phyloP scores from a whole-genome alignment of 1,284 basidiomycete species.

The Moesziomyces sp. region DNA sequence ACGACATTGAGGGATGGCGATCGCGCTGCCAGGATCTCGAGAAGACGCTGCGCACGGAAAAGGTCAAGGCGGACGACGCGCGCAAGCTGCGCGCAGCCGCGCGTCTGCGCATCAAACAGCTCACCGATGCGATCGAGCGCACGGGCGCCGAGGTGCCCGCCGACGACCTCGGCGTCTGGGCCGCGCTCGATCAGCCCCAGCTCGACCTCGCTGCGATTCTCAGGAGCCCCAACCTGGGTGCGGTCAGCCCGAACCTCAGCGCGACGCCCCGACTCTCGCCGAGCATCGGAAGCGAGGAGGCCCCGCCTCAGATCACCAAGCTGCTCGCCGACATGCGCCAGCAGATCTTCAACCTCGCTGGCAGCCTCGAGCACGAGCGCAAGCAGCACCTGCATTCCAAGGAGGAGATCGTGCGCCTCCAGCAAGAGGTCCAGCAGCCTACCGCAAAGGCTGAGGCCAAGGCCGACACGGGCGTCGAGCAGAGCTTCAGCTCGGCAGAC shows the following conservation, averaged over 20 bases:
- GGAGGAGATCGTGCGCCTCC: slow-evolving; percentile 43
- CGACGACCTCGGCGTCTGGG: slow-evolving; percentile 38
- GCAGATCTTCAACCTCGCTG: slow-evolving; percentile 66
- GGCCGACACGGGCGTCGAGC: slow-evolving; percentile 1
- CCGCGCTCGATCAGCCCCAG: slow-evolving; percentile 37
- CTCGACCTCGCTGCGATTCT: slow-evolving; percentile 39
- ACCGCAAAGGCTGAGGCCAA: no score
- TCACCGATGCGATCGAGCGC: slow-evolving; percentile 44
- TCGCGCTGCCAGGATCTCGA: slow-evolving; percentile 61
- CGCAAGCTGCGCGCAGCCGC: slow-evolving; percentile 45
- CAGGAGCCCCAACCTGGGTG: slow-evolving; percentile 49
- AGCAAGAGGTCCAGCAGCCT: slow-evolving; percentile 14
- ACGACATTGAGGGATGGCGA: slow-evolving; percentile 66
- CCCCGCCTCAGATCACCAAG: slow-evolving; percentile 57
- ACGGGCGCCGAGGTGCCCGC: slow-evolving; percentile 22
- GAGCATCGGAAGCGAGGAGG: slow-evolving; percentile 28
- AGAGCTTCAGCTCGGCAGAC: slow-evolving; percentile 25
- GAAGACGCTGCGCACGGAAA: slow-evolving; percentile 54
- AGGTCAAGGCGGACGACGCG: slow-evolving; percentile 51
- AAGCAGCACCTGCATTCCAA: slow-evolving; percentile 56
- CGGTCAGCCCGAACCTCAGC: slow-evolving; percentile 27
- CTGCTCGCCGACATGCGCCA: slow-evolving; percentile 66
- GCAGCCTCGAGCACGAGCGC: slow-evolving; percentile 63
- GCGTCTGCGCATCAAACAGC: slow-evolving; percentile 48
- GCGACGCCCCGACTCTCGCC: slow-evolving; percentile 41